Evolutionary conservation across 768 basidiomycete genomes (phyloP).

Genomic region (Hysterangium stoloniferum): DNA sequence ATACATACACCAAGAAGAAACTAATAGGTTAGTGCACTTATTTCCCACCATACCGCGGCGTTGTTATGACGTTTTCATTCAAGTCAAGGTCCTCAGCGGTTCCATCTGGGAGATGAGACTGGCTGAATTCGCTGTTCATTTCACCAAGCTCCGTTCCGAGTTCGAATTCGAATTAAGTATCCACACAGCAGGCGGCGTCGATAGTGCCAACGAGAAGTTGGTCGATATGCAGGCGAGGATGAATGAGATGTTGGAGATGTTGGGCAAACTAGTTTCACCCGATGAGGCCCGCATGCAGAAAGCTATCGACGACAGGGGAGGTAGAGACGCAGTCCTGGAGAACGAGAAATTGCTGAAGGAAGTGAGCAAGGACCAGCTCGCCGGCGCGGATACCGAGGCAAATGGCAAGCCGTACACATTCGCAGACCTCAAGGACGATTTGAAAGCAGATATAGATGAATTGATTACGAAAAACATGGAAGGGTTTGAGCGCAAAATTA

Average conservation of each 20-base stretch:
- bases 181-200: no score
- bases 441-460: constrained; percentile 21
- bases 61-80: no score
- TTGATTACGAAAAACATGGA: constrained; percentile 32
- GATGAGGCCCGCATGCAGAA: constrained; percentile 2
- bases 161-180: no score
- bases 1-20: constrained; percentile 38
- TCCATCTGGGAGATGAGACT: constrained; percentile 33
- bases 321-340: neutral
- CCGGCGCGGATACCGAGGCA: neutral
- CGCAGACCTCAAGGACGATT: no score
- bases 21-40: constrained; percentile 24
- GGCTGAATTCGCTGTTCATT: no score
- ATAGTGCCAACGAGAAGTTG: no score
- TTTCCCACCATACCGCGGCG: no score
- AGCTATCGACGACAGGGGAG: neutral
- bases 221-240: no score
- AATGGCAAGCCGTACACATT: neutral
- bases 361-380: neutral
- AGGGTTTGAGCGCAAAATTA: constrained; percentile 39
- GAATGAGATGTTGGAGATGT: no score
- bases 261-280: constrained; percentile 10
- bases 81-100: constrained; percentile 26
- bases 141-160: no score
- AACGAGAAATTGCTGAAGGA: neutral